Percentiles rank a stretch among this genome's conserved stretches.
phyloP scores from a whole-genome alignment of 2,329 filamentous ascomycete species.

The Nectriaceae sp. region DNA sequence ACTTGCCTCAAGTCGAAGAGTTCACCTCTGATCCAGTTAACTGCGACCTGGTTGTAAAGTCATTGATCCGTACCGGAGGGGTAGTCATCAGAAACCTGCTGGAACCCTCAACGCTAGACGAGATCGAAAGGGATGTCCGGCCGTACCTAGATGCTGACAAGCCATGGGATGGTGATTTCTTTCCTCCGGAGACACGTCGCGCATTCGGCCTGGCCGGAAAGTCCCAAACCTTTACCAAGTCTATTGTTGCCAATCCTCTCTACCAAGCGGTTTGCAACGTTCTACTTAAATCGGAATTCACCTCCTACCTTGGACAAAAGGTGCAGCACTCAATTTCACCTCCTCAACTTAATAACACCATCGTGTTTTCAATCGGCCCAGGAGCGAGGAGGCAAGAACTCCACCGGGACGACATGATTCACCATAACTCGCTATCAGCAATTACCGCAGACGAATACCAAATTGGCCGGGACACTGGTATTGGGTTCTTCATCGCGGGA shows the following conservation, averaged over 20 bases:
- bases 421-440: background rate
- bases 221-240: background rate
- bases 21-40: no score
- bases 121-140: background rate
- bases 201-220: background rate
- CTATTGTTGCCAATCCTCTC: background rate
- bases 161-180: background rate
- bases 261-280: background rate
- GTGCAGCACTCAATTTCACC: constrained; percentile 1
- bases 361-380: constrained; percentile 1
- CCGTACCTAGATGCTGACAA: background rate
- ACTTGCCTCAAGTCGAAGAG: no score
- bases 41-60: no score
- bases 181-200: background rate
- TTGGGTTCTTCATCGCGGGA: constrained; percentile 6
- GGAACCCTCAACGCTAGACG: background rate
- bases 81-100: background rate
- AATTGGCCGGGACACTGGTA: background rate
- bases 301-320: background rate
- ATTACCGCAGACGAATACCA: constrained; percentile 2
- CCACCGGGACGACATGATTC: constrained; percentile 3
- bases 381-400: background rate
- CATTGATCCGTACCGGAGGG: no score
- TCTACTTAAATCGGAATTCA: background rate
- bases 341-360: constrained; percentile 3